Conservation (phyloP, 2,329 filamentous ascomycete species). For the Penicillium nordicum region DNA sequence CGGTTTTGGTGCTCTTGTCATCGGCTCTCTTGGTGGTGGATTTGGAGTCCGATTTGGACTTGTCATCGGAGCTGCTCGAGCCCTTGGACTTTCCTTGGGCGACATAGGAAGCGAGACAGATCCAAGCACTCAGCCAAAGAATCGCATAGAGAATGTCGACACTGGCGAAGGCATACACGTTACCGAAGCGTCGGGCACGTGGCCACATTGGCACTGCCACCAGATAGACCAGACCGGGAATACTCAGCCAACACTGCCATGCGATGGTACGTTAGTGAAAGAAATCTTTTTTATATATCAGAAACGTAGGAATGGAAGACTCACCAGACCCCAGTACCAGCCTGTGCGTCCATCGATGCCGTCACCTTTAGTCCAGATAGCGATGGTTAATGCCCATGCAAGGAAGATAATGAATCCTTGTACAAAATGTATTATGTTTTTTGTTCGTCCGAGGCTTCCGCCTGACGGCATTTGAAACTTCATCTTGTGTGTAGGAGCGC, state of each 20-base stretch:
- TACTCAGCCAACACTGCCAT: constrained; percentile 56
- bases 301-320: constrained; percentile 15
- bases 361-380: constrained; percentile 55
- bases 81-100: constrained; percentile 52
- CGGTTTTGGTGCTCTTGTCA: constrained; percentile 20
- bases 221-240: constrained; percentile 58
- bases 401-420: constrained; percentile 58
- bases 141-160: constrained; percentile 55
- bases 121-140: constrained; percentile 59
- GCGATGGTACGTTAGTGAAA: neutral
- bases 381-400: constrained; percentile 56
- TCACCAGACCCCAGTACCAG: constrained; percentile 58
- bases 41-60: constrained; percentile 30
- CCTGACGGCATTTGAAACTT: constrained; percentile 28
- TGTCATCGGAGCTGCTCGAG: constrained; percentile 23
- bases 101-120: constrained; percentile 56
- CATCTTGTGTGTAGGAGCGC: constrained; percentile 20
- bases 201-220: constrained; percentile 60
- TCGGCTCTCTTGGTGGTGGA: constrained; percentile 37
- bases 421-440: constrained; percentile 53
- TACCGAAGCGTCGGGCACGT: constrained; percentile 56
- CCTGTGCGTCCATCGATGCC: constrained; percentile 53
- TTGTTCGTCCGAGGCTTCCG: constrained; percentile 53
- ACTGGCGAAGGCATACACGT: constrained; percentile 57
- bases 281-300: neutral